Base-by-base conservation (phyloP, 2,329 filamentous ascomycete genomes). In the Gliomastix tumulicola region DNA sequence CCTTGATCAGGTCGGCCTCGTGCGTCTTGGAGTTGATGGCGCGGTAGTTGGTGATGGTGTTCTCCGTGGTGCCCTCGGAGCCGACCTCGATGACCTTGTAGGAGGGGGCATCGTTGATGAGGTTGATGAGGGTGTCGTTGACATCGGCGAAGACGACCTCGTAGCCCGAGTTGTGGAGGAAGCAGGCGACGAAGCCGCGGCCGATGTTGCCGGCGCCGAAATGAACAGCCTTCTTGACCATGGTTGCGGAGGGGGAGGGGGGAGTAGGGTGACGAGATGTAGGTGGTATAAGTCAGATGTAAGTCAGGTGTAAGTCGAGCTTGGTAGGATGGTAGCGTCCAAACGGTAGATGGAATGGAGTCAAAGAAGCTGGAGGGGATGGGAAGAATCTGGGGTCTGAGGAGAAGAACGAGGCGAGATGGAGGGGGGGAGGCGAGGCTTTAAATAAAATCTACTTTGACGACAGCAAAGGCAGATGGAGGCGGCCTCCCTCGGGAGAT, bases 71-170 rank as follows among this genome's bases (percentile, higher is more conserved):
- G 49, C 86, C 88, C 41, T 94, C 84, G 34, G 79, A 74, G 47
- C 88, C 88, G 50, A 96, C 88, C 67, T 96, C 89, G 41, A 90
- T 94, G 57, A 98, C 90, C 45, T 83, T 81, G 75, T 97, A 98
- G 12, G 79, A 84, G 38, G 79, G 71, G 34, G 77, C 74, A 16
- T 71, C 65, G 58, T 97, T 88, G 49, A 98, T 76, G 36, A 74
- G 65, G 51, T 90, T 71, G 59, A 97, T 92, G 44, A 96, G 70
- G 43, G 66, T 66, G 58, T 90, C 88, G 66, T 88, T 82, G 48
- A 98, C 89, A 71, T 98, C 92, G 50, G 94, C 83, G 56, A 98
- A 97, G 68, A 97, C 74, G 53, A 98, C 90, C 57, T 96, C 87
- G 60, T 89, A 98, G 57, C 87, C 89, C 11, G 89, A 92, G 63